Percentiles rank a stretch among this genome's conserved stretches.
These are phyloP conservation scores for Pythium utonaiense DNA, from an alignment of 352 stramenopile species.

Conservation along the genomic window DNA sequence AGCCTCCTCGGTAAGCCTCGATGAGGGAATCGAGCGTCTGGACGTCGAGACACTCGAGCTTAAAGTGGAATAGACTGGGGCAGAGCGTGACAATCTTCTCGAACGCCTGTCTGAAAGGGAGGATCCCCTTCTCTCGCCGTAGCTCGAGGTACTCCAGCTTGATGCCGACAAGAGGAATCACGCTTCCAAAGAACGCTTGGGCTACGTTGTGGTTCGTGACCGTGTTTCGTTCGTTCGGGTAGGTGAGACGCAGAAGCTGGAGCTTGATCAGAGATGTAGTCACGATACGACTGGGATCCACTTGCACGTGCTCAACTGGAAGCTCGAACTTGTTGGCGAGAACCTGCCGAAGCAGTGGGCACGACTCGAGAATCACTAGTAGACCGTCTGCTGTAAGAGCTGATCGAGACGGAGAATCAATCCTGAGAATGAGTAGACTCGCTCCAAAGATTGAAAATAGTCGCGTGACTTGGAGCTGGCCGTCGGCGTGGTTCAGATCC, in stretches of 20 bases:
- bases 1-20: conserved; percentile 1
- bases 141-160: conserved; percentile 16
- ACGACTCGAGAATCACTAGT: conserved; percentile 7
- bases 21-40: conserved; percentile 4
- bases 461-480: not conserved
- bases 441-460: not conserved
- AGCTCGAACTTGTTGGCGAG: conserved; percentile 1
- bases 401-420: not conserved
- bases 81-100: conserved; percentile 5
- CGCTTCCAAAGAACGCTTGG: conserved; percentile 2
- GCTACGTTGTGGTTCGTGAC: not conserved
- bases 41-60: conserved; percentile 12
- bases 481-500: not conserved
- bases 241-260: conserved; percentile 1
- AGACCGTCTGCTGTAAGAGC: not conserved
- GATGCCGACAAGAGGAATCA: conserved; percentile 6
- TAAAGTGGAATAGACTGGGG: conserved; percentile 13
- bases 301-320: not conserved
- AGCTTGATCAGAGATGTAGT: conserved; percentile 7
- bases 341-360: conserved; percentile 5
- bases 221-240: not conserved
- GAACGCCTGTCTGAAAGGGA: conserved; percentile 12
- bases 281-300: not conserved
- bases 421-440: not conserved
- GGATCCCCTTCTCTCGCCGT: not conserved